Evolutionary conservation across 371 early-diverging fungal genomes (phyloP).

Genomic region (Apophysomyces ossiformis): DNA sequence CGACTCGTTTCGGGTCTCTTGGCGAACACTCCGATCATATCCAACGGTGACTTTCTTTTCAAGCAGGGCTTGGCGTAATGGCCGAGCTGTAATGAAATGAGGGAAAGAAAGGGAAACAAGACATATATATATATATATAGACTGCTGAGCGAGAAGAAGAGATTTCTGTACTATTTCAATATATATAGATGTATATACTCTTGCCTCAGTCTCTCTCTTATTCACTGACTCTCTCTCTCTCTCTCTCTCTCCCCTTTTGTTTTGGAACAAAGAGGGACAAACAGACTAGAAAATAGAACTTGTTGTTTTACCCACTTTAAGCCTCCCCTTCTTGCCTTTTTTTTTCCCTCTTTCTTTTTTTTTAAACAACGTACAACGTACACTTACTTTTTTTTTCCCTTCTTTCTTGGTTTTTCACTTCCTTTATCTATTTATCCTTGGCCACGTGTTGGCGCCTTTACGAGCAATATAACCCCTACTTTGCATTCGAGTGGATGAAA

Average conservation of each 20-base stretch:
- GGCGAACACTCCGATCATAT: not conserved
- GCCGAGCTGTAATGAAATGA: not conserved
- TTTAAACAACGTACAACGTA: not conserved
- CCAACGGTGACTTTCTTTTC: not conserved
- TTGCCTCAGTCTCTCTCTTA: not conserved
- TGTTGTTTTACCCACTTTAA: conserved; percentile 9
- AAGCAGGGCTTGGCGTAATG: conserved; percentile 1
- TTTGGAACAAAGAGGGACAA: conserved; percentile 3
- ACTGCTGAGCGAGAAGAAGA: not conserved
- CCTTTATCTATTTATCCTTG: conserved; percentile 5
- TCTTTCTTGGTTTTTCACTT: conserved; percentile 1
- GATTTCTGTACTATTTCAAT: not conserved
- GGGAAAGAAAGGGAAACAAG: not conserved
- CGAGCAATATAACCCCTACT: conserved; percentile 11
- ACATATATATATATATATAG: conserved; percentile 2
- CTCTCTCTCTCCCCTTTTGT: no score
- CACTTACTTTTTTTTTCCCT: conserved; percentile 10
- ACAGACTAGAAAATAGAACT: conserved; percentile 10
- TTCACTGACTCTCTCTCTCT: not conserved
- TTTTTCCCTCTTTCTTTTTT: conserved; percentile 15
- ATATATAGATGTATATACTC: not conserved
- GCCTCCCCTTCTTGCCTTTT: conserved; percentile 15
- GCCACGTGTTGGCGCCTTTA: conserved; percentile 15
- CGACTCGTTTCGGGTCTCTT: not conserved
- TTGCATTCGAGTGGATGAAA: conserved; percentile 9